Evolutionary conservation across 352 stramenopile species (phyloP).

Genomic region (Globisporangium mamillatum): DNA sequence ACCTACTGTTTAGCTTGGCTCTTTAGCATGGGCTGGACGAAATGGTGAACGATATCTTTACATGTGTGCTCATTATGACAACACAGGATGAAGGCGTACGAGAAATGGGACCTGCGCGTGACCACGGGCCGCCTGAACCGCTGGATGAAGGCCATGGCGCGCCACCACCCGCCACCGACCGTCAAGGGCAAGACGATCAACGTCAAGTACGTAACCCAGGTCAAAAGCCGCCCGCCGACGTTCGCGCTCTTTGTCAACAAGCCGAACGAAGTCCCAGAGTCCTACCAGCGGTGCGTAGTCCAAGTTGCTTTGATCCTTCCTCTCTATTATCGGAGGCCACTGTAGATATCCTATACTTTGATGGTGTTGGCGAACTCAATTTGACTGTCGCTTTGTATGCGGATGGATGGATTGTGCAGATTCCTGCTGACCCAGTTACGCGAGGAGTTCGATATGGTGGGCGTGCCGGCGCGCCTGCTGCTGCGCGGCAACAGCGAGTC

Average conservation of each 20-base stretch:
- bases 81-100: slow-evolving; percentile 66
- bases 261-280: slow-evolving; percentile 63
- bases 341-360: no score
- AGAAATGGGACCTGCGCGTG: slow-evolving; percentile 77
- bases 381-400: not conserved
- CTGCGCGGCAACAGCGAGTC: slow-evolving; percentile 68
- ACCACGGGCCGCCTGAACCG: slow-evolving; percentile 75
- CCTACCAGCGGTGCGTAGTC: slow-evolving; percentile 59
- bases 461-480: slow-evolving; percentile 70
- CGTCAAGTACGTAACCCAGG: slow-evolving; percentile 86
- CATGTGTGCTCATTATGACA: not conserved
- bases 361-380: not conserved
- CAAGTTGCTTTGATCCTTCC: not conserved
- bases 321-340: not conserved
- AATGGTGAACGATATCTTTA: not conserved
- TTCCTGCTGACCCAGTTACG: slow-evolving; percentile 77
- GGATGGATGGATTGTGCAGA: slow-evolving; percentile 17
- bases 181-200: slow-evolving; percentile 84
- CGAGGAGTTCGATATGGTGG: slow-evolving; percentile 85
- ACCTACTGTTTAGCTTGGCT: not conserved
- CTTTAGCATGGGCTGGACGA: not conserved
- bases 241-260: slow-evolving; percentile 86
- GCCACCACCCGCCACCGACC: slow-evolving; percentile 77
- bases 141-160: slow-evolving; percentile 82
- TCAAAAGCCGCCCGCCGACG: slow-evolving; percentile 77